phyloP scores from a whole-genome alignment of 2,329 filamentous ascomycete genomes.

The Elsinoe batatas region DNA sequence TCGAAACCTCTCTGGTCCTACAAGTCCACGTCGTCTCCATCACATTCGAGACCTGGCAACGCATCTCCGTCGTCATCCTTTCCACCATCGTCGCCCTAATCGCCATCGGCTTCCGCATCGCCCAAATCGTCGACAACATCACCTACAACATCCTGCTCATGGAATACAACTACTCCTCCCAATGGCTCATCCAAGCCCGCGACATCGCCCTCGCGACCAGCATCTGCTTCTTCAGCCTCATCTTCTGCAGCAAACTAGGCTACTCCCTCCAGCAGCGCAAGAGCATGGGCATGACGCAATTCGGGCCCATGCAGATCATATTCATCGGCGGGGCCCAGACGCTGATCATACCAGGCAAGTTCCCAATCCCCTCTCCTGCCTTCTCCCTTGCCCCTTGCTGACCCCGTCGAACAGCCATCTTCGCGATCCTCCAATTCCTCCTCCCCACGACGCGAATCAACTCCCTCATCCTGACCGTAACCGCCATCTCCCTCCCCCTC shows the following conservation, averaged over 20 bases:
- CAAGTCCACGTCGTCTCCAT: slow-evolving; percentile 55
- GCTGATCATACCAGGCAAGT: slow-evolving; percentile 53
- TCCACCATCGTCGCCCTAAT: slow-evolving; percentile 42
- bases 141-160: slow-evolving; percentile 18
- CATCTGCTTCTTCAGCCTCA: slow-evolving; percentile 52
- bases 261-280: slow-evolving; percentile 47
- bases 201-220: slow-evolving; percentile 44
- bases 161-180: slow-evolving; percentile 13
- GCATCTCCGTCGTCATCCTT: slow-evolving; percentile 35
- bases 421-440: slow-evolving; percentile 49
- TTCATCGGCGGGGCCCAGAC: slow-evolving; percentile 61
- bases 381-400: background rate
- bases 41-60: slow-evolving; percentile 35
- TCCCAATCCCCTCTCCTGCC: background rate
- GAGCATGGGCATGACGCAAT: slow-evolving; percentile 48
- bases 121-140: slow-evolving; percentile 40
- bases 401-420: too few species aligned
- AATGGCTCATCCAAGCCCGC: slow-evolving; percentile 18
- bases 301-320: slow-evolving; percentile 56
- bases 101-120: slow-evolving; percentile 46
- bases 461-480: slow-evolving; percentile 46
- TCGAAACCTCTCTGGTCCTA: slow-evolving; percentile 51
- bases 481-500: slow-evolving; percentile 54
- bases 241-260: slow-evolving; percentile 54
- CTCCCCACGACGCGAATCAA: slow-evolving; percentile 40